These are phyloP conservation scores for Hyphodiscus sp. DNA, from an alignment of 2,329 filamentous ascomycete species.

Conservation along the genomic window DNA sequence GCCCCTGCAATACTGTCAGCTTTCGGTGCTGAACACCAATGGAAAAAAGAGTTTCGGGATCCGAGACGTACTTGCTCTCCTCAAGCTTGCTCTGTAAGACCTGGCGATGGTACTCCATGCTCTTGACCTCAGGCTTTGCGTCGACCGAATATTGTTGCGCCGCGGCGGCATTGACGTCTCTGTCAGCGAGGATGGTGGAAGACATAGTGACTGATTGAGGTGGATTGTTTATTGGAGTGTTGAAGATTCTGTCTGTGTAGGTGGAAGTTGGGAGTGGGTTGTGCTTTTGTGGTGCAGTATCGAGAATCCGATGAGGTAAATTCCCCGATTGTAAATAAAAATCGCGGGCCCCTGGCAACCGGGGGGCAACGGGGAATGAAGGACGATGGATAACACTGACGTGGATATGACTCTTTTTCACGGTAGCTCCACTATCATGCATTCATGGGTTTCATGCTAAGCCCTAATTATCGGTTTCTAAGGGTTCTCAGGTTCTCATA, in stretches of 20 bases:
- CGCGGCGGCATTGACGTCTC: constrained; percentile 57
- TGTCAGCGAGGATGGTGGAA: constrained; percentile 53
- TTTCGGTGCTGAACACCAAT: constrained; percentile 13
- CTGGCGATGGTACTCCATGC: constrained; percentile 73
- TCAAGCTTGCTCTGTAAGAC: constrained; percentile 67
- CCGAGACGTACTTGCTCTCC: constrained; percentile 50
- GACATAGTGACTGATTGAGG: constrained; percentile 41
- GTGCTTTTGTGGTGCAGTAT: background rate
- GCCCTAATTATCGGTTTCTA: too few species aligned
- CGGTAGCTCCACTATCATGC: background rate
- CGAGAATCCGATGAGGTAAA: background rate
- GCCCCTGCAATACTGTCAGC: constrained; percentile 15
- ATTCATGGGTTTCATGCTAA: background rate
- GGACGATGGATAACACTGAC: background rate
- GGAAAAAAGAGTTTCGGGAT: background rate
- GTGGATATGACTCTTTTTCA: background rate
- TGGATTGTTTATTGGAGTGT: constrained; percentile 2
- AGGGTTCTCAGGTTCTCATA: too few species aligned
- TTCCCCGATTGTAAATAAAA: background rate
- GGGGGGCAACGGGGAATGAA: background rate
- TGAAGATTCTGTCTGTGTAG: constrained; percentile 1
- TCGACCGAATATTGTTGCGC: constrained; percentile 19
- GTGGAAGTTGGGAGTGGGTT: background rate
- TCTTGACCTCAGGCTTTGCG: constrained; percentile 47
- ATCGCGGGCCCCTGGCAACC: background rate